Evolutionary conservation across 75 land plant species (phyloP).

Genomic region (Picea sitchensis): DNA sequence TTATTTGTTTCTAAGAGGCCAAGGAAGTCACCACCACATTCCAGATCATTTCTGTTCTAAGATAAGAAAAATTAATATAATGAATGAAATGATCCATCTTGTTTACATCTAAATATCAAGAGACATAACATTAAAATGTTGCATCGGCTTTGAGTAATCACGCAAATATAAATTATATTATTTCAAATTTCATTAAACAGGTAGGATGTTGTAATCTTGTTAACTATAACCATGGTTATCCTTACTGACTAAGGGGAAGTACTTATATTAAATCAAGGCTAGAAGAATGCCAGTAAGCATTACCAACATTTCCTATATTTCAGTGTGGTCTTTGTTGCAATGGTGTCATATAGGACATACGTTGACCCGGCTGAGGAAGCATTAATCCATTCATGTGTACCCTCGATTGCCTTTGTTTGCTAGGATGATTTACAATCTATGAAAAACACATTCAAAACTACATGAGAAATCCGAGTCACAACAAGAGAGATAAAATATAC

Average conservation of each 20-base stretch:
- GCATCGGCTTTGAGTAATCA: neutral
- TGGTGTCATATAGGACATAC: conserved; percentile 17
- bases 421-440: conserved; percentile 42
- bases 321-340: conserved; percentile 24
- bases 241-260: too few species aligned
- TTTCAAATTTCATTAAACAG: neutral
- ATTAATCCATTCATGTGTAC: conserved; percentile 40
- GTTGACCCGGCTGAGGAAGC: conserved; percentile 31
- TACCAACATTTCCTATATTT: conserved; percentile 50
- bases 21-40: conserved; percentile 17
- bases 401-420: conserved; percentile 50
- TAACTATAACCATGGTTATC: neutral
- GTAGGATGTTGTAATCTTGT: neutral
- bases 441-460: neutral
- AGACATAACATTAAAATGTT: neutral
- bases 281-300: neutral
- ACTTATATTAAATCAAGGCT: neutral
- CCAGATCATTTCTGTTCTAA: neutral
- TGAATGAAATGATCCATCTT: neutral
- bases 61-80: neutral
- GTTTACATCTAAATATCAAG: neutral
- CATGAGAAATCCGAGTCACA: neutral
- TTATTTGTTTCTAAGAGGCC: conserved; percentile 32
- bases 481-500: neutral
- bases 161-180: neutral